phyloP scores from a whole-genome alignment of 2,329 filamentous ascomycete species.

The Cephalotrichum gorgonifer region DNA sequence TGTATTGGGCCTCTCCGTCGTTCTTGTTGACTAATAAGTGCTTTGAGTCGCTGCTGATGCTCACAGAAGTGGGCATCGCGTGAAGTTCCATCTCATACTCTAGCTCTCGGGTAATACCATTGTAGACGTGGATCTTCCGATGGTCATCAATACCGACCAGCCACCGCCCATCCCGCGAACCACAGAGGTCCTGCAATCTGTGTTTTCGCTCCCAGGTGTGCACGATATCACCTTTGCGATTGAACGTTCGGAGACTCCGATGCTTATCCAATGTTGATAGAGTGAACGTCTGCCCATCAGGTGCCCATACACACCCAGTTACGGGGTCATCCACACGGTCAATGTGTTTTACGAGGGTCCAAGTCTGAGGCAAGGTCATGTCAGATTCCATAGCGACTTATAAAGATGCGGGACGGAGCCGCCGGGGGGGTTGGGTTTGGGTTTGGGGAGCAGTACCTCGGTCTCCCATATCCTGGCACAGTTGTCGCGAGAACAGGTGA shows the following conservation, averaged over 20 bases:
- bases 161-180: slow-evolving; percentile 69
- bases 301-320: slow-evolving; percentile 81
- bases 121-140: slow-evolving; percentile 68
- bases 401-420: too few species aligned
- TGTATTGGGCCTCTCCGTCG: slow-evolving; percentile 65
- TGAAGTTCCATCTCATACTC: slow-evolving; percentile 56
- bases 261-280: slow-evolving; percentile 64
- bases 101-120: slow-evolving; percentile 63
- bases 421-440: too few species aligned
- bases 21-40: slow-evolving; percentile 74
- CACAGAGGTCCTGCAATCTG: slow-evolving; percentile 74
- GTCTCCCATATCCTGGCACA: slow-evolving; percentile 68
- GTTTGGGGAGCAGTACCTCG: slow-evolving; percentile 36
- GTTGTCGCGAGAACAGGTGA: slow-evolving; percentile 71
- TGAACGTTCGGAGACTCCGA: slow-evolving; percentile 61
- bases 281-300: slow-evolving; percentile 67
- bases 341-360: slow-evolving; percentile 51
- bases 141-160: slow-evolving; percentile 69
- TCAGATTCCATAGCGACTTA: background rate
- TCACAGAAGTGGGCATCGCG: slow-evolving; percentile 65
- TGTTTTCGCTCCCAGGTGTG: slow-evolving; percentile 61
- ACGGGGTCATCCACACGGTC: slow-evolving; percentile 72
- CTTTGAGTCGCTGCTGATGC: slow-evolving; percentile 70
- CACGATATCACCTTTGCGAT: slow-evolving; percentile 48
- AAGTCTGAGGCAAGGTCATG: slow-evolving; percentile 36